Conservation (phyloP, 1,284 basidiomycete species). For the Trichosporon coremiiforme region DNA sequence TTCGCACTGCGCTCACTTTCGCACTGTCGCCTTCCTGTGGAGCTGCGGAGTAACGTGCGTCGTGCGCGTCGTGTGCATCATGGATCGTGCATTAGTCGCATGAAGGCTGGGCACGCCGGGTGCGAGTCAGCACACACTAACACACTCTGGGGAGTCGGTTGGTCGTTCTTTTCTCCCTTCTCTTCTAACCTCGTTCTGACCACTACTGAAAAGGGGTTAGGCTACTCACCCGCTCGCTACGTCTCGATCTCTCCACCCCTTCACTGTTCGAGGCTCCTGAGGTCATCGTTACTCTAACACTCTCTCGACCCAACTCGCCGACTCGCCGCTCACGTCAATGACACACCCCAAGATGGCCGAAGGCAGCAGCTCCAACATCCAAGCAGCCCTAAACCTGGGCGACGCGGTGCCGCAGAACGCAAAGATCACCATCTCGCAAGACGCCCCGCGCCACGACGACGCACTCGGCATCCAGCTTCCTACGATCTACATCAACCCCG, state of each 20-base stretch:
- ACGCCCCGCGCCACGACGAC: conserved; percentile 16
- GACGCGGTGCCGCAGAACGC: neutral
- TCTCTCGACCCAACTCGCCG: too few species aligned
- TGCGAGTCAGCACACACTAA: neutral
- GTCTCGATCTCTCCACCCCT: too few species aligned
- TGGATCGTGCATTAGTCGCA: neutral
- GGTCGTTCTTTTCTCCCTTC: neutral
- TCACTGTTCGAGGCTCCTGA: too few species aligned
- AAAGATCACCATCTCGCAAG: conserved; percentile 13
- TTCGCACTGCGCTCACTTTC: neutral
- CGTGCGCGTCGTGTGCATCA: neutral
- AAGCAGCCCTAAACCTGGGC: conserved; percentile 1
- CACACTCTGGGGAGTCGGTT: neutral
- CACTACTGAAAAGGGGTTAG: neutral
- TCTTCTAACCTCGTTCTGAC: neutral
- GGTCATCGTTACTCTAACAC: too few species aligned
- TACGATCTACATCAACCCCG: conserved; percentile 1
- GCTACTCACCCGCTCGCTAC: neutral
- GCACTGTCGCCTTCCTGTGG: neutral
- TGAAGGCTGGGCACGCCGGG: neutral
- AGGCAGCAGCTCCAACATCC: neutral
- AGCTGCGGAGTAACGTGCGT: neutral
- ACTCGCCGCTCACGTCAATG: neutral
- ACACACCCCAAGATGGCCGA: neutral
- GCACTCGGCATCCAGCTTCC: conserved; percentile 14